Conservation (phyloP, 2,329 filamentous ascomycete genomes). For the Diaporthe ilicicola region DNA sequence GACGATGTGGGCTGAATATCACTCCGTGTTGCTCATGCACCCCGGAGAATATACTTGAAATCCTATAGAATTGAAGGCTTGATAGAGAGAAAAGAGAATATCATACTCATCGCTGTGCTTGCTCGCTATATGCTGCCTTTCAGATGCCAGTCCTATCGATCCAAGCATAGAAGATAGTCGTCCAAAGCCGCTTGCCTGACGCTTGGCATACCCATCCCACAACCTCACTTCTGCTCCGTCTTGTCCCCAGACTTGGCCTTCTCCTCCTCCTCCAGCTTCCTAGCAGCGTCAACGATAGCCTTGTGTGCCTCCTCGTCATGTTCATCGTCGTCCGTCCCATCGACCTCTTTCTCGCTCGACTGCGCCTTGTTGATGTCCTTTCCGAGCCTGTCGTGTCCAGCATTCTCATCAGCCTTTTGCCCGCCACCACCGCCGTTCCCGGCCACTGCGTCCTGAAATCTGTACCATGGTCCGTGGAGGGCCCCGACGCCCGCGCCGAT, state of each 20-base stretch:
- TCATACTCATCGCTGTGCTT: conserved; percentile 10
- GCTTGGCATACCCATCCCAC: neutral
- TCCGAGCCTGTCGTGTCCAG: conserved; percentile 17
- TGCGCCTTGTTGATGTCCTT: neutral
- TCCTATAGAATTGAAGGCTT: too few species aligned
- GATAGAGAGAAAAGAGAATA: neutral
- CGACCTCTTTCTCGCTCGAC: neutral
- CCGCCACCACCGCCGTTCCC: neutral
- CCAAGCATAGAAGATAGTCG: neutral
- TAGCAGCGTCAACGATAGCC: conserved; percentile 29
- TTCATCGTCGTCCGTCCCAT: neutral
- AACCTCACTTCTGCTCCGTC: neutral
- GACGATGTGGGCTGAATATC: too few species aligned
- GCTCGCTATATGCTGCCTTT: conserved; percentile 12
- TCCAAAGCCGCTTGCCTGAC: neutral
- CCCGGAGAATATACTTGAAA: too few species aligned
- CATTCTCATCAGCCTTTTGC: neutral
- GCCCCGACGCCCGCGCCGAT: conserved; percentile 32
- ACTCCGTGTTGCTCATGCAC: too few species aligned
- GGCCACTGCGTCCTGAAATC: conserved; percentile 14
- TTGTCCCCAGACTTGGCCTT: neutral
- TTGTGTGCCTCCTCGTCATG: conserved; percentile 23
- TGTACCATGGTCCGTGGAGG: conserved; percentile 30
- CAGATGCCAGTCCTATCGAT: neutral
- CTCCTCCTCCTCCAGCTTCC: conserved; percentile 24